phyloP scores from a whole-genome alignment of 2,329 filamentous ascomycete species.

The Xylariales sp. region DNA sequence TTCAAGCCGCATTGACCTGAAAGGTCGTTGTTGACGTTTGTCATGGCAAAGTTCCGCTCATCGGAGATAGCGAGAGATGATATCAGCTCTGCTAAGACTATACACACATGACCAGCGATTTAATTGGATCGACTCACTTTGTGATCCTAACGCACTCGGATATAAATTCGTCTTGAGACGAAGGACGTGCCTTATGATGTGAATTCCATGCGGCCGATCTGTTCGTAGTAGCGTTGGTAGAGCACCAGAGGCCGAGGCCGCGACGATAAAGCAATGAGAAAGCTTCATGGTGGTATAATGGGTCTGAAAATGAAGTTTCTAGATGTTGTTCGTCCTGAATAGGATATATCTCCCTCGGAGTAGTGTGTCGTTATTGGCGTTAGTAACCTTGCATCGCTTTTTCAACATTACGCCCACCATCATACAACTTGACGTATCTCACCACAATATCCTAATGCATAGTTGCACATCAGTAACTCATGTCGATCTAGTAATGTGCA shows the following conservation, averaged over 20 bases:
- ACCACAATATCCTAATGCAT: too few relatives aligned
- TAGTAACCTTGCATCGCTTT: too few relatives aligned
- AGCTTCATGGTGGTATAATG: constrained; percentile 10
- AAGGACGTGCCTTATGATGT: constrained; percentile 11
- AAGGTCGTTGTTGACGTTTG: neutral
- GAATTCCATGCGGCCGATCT: constrained; percentile 1
- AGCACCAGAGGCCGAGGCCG: neutral
- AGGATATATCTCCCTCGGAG: too few relatives aligned
- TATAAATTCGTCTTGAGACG: constrained; percentile 10
- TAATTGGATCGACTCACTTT: constrained; percentile 1
- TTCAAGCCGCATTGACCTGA: constrained; percentile 16
- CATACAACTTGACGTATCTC: too few relatives aligned
- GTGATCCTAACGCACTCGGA: neutral
- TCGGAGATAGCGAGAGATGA: constrained; percentile 8
- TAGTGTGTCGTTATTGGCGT: too few relatives aligned
- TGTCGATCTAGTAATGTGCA: too few relatives aligned
- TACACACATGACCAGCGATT: too few relatives aligned
- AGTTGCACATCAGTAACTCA: too few relatives aligned
- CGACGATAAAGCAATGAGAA: neutral
- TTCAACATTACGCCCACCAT: too few relatives aligned
- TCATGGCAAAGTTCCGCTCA: constrained; percentile 2
- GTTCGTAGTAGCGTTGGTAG: constrained; percentile 18
- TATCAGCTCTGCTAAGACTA: too few relatives aligned
- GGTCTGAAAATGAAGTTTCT: neutral
- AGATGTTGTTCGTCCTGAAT: too few relatives aligned